Evolutionary conservation across 257 asterid genomes (phyloP).

Genomic region (Rhazya stricta): DNA sequence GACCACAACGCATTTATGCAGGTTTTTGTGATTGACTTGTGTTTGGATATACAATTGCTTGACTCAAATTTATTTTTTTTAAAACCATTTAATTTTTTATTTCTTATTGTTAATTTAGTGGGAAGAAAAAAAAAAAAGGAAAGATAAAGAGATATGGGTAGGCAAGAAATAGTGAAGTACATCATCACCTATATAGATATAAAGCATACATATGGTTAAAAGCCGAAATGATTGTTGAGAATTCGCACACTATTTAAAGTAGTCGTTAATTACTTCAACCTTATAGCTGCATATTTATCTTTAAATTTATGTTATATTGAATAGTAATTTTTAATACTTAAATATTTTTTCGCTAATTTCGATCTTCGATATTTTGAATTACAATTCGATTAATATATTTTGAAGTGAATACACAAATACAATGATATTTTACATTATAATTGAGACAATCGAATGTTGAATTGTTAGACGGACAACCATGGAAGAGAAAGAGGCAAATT

Average conservation of each 20-base stretch:
- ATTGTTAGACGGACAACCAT: too few relatives aligned
- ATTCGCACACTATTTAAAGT: conserved; percentile 10
- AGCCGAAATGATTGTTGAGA: conserved; percentile 27
- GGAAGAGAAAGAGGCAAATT: not conserved
- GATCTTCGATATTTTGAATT: too few relatives aligned
- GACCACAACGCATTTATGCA: conserved; percentile 11
- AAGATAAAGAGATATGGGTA: conserved; percentile 11
- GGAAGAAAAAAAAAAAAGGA: not conserved
- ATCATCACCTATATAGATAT: not conserved
- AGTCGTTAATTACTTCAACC: not conserved
- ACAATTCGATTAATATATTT: too few relatives aligned
- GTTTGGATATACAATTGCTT: conserved; percentile 7
- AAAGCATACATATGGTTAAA: conserved; percentile 14
- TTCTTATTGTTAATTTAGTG: not conserved
- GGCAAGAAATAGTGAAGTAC: too few relatives aligned
- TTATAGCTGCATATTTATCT: not conserved
- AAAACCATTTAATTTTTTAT: too few relatives aligned
- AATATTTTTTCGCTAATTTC: too few relatives aligned
- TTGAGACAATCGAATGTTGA: too few relatives aligned
- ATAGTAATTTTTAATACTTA: too few relatives aligned
- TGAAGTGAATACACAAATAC: too few relatives aligned
- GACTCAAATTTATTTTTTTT: too few relatives aligned
- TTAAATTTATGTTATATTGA: too few relatives aligned
- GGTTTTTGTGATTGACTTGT: conserved; percentile 24
- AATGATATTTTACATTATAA: too few relatives aligned